A percentile compares a stretch with the other conserved stretches of the same genome.
phyloP scores from a whole-genome alignment of 306 rosid genomes.

The Begonia loranthoides region DNA sequence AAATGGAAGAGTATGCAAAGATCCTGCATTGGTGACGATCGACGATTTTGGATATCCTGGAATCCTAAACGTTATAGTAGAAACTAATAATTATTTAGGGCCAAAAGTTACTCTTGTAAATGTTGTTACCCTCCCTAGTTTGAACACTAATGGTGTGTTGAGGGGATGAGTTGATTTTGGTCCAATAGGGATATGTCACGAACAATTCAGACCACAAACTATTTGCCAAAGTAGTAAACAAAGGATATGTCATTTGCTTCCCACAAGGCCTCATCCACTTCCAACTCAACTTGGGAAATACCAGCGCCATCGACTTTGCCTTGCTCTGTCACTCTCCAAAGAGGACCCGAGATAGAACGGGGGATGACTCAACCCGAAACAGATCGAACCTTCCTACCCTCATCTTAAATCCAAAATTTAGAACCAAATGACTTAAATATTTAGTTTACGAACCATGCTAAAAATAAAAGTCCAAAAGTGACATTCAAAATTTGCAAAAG shows the following conservation, averaged over 20 bases:
- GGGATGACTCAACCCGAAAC: too few relatives aligned
- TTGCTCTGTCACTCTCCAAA: too few relatives aligned
- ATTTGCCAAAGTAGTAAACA: constrained; percentile 3
- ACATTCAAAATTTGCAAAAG: too few relatives aligned
- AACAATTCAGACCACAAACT: neutral
- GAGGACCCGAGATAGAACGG: too few relatives aligned
- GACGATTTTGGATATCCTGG: constrained; percentile 8
- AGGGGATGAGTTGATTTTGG: constrained; percentile 5
- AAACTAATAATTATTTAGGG: neutral
- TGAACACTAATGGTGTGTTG: constrained; percentile 9
- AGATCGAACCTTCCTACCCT: too few relatives aligned
- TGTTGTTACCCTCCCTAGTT: constrained; percentile 4
- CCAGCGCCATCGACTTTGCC: constrained; percentile 3
- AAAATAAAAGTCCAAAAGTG: too few relatives aligned
- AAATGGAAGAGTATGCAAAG: constrained; percentile 12
- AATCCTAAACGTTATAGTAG: neutral
- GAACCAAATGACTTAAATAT: too few relatives aligned
- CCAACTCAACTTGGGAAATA: neutral
- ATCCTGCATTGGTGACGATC: neutral
- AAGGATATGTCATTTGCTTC: constrained; percentile 10
- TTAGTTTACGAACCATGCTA: too few relatives aligned
- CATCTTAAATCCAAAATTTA: too few relatives aligned
- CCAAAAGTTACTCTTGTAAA: constrained; percentile 4
- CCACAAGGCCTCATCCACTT: constrained; percentile 13
- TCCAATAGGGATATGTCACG: constrained; percentile 3